Base-by-base conservation (phyloP, 2,329 filamentous ascomycete species). In the Parastagonospora nodorum region DNA sequence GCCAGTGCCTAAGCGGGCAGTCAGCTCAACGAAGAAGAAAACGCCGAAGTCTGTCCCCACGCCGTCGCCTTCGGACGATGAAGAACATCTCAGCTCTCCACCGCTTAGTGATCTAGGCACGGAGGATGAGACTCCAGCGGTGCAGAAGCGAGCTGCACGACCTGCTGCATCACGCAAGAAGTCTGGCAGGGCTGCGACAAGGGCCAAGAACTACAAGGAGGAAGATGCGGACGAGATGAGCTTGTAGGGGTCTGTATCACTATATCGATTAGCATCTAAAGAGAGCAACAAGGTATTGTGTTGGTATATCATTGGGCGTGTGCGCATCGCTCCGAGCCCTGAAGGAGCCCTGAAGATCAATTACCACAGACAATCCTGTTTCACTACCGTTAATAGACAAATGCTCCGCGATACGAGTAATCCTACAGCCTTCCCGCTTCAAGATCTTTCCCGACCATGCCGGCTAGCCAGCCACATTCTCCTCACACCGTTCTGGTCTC, bases 21-120 rank as follows among this genome's bases (percentile, higher is more conserved):
- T 58, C 45, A 69, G 66, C 42, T 56, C 61, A 41, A 66, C 71
- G 24, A 77, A 75, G 61, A 75, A 68, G 61, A 71, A 63, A 58
- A 61, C 68, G 35, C 63, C 65, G 36, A 77, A 74, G 50, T 61
- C 61, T 27, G 75, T 72, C n/a, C 72, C 73, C 41, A 79, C 76
- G 29, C 78, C 77, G 14, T 75, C 72, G 48, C 61, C 72, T 10
- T 73, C 73, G 41, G 71, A 74, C 49, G 67, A 72, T 33, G 72
- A 73, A 32, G 61, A 62, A 53, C 47, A 55, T 30, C 60, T 60
- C 53, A 67, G 69, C 38, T 72, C 75, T 10, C 70, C 72, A 42
- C 52, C 64, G 44, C 71, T 78, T 55, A 72, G 73, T 50, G 75
- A 78, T 48, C 58, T 78, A 35, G 75, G 72, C 32, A 58, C 57